Evolutionary conservation across 2,329 filamentous ascomycete genomes (phyloP).

Genomic region (Trichoderma harzianum): DNA sequence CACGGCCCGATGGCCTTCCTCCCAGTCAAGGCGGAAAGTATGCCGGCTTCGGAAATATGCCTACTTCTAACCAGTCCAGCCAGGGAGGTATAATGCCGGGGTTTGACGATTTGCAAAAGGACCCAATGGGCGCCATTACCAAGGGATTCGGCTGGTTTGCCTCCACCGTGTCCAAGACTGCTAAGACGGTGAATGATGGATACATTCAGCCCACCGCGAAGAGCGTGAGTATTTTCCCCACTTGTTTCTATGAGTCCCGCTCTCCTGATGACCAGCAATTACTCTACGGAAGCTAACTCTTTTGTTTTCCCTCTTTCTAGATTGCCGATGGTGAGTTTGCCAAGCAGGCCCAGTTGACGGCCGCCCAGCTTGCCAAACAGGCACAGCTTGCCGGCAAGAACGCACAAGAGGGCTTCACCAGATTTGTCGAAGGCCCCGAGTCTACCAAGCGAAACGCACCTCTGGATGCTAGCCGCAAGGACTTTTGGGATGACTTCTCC

Average conservation of each 20-base stretch:
- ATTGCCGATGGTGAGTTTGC: conserved; percentile 77
- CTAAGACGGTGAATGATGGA: conserved; percentile 84
- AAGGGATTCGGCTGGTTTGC: conserved; percentile 96
- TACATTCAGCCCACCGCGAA: conserved; percentile 87
- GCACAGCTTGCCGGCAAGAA: conserved; percentile 67
- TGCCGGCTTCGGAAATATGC: conserved; percentile 80
- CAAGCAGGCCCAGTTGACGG: conserved; percentile 59
- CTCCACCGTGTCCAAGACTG: conserved; percentile 81
- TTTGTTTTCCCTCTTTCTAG: conserved; percentile 39
- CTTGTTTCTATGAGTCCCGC: too few relatives aligned
- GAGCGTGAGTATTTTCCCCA: conserved; percentile 25
- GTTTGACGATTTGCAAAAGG: conserved; percentile 85
- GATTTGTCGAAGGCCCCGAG: conserved; percentile 78
- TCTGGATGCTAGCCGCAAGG: conserved; percentile 65
- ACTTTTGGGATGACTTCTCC: conserved; percentile 92
- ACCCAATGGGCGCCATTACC: conserved; percentile 81
- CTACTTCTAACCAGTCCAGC: conserved; percentile 48
- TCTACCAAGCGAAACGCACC: conserved; percentile 37
- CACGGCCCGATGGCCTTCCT: conserved; percentile 67
- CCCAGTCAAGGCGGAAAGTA: conserved; percentile 94
- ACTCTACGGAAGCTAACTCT: conserved; percentile 23
- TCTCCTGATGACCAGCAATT: background rate
- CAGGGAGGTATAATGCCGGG: conserved; percentile 54
- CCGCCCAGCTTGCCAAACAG: conserved; percentile 63
- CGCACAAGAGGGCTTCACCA: conserved; percentile 75